These are phyloP conservation scores for Corylus avellana DNA, from an alignment of 306 rosid genomes.

Conservation along the genomic window DNA sequence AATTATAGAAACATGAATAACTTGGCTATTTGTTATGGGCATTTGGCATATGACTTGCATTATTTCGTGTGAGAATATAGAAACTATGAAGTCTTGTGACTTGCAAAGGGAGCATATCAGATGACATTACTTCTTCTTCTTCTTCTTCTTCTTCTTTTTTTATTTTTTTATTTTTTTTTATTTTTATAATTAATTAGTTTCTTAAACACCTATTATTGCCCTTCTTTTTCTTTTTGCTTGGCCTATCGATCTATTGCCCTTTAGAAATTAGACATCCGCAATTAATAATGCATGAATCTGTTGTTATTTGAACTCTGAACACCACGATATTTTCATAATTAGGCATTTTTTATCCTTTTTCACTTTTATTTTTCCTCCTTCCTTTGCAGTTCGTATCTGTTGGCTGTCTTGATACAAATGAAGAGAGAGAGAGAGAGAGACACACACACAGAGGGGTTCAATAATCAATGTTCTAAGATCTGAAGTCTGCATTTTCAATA, in stretches of 20 bases:
- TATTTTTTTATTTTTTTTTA: too few relatives aligned
- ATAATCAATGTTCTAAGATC: conserved; percentile 16
- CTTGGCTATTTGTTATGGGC: background rate
- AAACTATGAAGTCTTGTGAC: background rate
- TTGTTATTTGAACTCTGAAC: background rate
- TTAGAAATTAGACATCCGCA: background rate
- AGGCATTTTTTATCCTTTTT: conserved; percentile 13
- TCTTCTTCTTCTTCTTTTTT: background rate
- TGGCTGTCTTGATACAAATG: conserved; percentile 19
- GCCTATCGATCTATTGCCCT: background rate
- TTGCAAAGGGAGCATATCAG: background rate
- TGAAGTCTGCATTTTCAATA: conserved; percentile 29
- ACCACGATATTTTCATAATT: background rate
- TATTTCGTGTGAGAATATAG: background rate
- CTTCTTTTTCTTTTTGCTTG: too few relatives aligned
- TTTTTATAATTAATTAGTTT: too few relatives aligned
- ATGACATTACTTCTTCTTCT: conserved; percentile 1
- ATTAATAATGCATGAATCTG: background rate
- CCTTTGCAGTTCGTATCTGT: conserved; percentile 39
- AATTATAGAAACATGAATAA: too few relatives aligned
- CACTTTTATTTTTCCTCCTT: conserved; percentile 11
- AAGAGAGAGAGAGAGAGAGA: conserved; percentile 19
- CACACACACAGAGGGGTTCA: conserved; percentile 21
- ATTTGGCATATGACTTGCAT: background rate
- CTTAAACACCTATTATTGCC: too few relatives aligned